Conservation (phyloP, 1,139 yeast species). For the Blastobotrys arbuscula region DNA sequence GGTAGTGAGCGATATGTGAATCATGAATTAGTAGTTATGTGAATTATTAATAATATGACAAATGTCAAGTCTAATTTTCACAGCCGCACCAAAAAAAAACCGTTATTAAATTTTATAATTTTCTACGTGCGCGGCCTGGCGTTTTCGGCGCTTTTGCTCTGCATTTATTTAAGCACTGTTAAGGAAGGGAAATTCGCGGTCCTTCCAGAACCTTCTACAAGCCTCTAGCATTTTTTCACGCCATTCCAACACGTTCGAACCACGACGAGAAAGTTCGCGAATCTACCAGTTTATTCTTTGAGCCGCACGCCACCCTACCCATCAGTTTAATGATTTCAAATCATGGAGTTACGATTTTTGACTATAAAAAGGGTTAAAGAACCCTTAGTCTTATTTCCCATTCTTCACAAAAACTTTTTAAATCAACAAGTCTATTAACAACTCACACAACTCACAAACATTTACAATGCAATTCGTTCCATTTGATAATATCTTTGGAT, state of each 20-base stretch:
- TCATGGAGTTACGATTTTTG: not conserved
- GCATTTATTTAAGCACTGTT: too few species aligned
- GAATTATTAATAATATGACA: too few species aligned
- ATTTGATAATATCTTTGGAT: constrained; percentile 4
- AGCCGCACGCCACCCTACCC: constrained; percentile 4
- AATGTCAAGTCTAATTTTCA: too few species aligned
- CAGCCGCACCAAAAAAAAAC: too few species aligned
- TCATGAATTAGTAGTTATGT: too few species aligned
- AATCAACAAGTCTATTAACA: not conserved
- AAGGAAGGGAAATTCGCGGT: not conserved
- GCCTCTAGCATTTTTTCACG: not conserved
- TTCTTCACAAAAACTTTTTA: not conserved
- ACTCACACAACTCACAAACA: not conserved
- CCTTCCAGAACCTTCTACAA: constrained; percentile 5
- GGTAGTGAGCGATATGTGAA: too few species aligned
- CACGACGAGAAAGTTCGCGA: constrained; percentile 1
- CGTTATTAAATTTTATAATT: too few species aligned
- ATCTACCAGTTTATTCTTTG: not conserved
- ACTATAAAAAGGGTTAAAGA: not conserved
- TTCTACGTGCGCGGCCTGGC: too few species aligned
- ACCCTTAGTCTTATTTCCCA: not conserved
- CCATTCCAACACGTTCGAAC: not conserved
- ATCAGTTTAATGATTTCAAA: constrained; percentile 6
- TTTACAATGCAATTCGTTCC: constrained; percentile 11
- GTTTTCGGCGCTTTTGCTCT: not conserved